Percentiles rank a stretch among this genome's conserved stretches.
Evolutionary conservation across 176 grass and related monocot species (phyloP).

Genomic region (maize (Zea mays)): Zm-B73-REFERENCE-NAM-5.0 NC_050096.1:236612001-236612500

Average conservation of each 20-base stretch:
- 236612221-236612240: background rate
- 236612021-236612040: slow-evolving; percentile 22
- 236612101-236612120: background rate
- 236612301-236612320: slow-evolving; percentile 6
- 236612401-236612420: slow-evolving; percentile 56
- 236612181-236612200: background rate
- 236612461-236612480: slow-evolving; percentile 16
- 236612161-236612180: background rate
- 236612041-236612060: slow-evolving; percentile 15
- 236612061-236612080: slow-evolving; percentile 7
- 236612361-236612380: slow-evolving; percentile 59
- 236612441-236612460: slow-evolving; percentile 36
- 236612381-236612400: slow-evolving; percentile 40
- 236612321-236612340: slow-evolving; percentile 25
- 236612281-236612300: slow-evolving; percentile 33
- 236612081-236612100: slow-evolving; percentile 18
- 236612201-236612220: background rate
- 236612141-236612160: background rate
- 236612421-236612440: slow-evolving; percentile 39
- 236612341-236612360: slow-evolving; percentile 12
- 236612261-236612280: slow-evolving; percentile 24
- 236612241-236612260: slow-evolving; percentile 19
- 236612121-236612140: background rate
- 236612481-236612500: slow-evolving; percentile 25
- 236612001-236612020: background rate